These are phyloP conservation scores for Euphorbia tirucalli DNA, from an alignment of 345 rosid species.

Conservation along the genomic window DNA sequence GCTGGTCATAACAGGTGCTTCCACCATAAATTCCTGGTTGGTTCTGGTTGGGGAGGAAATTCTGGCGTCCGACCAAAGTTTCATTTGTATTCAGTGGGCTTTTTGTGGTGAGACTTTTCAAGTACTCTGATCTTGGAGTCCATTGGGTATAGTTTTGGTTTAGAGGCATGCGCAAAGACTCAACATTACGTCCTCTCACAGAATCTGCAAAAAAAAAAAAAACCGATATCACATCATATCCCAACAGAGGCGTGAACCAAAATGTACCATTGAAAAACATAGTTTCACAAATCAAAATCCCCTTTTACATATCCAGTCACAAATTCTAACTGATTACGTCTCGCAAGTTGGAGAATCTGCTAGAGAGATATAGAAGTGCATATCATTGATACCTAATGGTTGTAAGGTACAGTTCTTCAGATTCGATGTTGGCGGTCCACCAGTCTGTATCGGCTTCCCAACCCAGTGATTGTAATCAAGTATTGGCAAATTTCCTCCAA, in stretches of 20 bases:
- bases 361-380: neutral
- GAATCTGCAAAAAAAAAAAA: constrained; percentile 27
- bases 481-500: constrained; percentile 35
- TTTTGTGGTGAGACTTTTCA: constrained; percentile 23
- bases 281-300: neutral
- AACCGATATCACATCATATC: constrained; percentile 10
- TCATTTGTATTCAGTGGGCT: constrained; percentile 26
- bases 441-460: constrained; percentile 31
- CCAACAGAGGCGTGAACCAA: neutral
- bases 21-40: constrained; percentile 12
- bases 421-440: constrained; percentile 26
- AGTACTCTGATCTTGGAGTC: constrained; percentile 29
- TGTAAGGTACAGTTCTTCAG: constrained; percentile 26
- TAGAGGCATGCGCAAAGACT: constrained; percentile 21
- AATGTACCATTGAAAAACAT: neutral
- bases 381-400: constrained; percentile 33
- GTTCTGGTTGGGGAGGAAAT: constrained; percentile 19
- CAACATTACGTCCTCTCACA: constrained; percentile 20
- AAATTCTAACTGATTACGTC: neutral
- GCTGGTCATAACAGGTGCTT: constrained; percentile 20
- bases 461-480: constrained; percentile 34
- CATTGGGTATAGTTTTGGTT: constrained; percentile 20
- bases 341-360: neutral
- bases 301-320: neutral
- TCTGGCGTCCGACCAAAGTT: constrained; percentile 21